Conservation (phyloP, 2,329 filamentous ascomycete species). For the Talaromyces marneffei region DNA sequence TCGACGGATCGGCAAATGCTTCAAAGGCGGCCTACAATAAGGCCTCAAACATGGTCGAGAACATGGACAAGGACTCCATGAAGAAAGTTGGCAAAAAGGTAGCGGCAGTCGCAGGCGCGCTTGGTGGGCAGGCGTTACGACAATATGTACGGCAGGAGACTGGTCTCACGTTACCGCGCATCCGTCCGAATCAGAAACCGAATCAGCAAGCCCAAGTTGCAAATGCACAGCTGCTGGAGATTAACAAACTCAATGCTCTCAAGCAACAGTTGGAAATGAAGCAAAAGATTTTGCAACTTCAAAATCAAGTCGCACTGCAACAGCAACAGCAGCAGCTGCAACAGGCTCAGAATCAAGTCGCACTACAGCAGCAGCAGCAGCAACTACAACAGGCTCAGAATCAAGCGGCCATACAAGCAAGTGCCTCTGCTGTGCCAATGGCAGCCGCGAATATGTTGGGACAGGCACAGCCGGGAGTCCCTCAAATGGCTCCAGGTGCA, state of each 20-base stretch:
- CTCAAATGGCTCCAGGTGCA: background rate
- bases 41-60: constrained; percentile 9
- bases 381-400: background rate
- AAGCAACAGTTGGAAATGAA: constrained; percentile 7
- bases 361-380: too few relatives aligned
- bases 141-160: constrained; percentile 8
- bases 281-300: constrained; percentile 5
- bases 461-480: background rate
- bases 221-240: constrained; percentile 4
- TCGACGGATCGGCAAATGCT: constrained; percentile 7
- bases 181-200: background rate
- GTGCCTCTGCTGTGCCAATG: background rate
- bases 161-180: constrained; percentile 1
- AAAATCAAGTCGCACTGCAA: constrained; percentile 1
- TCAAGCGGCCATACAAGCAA: background rate
- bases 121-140: background rate
- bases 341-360: too few relatives aligned
- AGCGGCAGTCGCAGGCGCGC: constrained; percentile 8
- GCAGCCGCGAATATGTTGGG: background rate
- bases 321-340: constrained; percentile 1
- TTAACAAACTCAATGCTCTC: constrained; percentile 6
- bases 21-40: constrained; percentile 9
- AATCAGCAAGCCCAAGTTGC: background rate
- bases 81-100: constrained; percentile 11
- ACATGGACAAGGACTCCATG: constrained; percentile 10